Evolutionary conservation across 345 rosid species (phyloP), one percentile per base, ranked within the genome.

Genomic region (Laguncularia racemosa): DNA sequence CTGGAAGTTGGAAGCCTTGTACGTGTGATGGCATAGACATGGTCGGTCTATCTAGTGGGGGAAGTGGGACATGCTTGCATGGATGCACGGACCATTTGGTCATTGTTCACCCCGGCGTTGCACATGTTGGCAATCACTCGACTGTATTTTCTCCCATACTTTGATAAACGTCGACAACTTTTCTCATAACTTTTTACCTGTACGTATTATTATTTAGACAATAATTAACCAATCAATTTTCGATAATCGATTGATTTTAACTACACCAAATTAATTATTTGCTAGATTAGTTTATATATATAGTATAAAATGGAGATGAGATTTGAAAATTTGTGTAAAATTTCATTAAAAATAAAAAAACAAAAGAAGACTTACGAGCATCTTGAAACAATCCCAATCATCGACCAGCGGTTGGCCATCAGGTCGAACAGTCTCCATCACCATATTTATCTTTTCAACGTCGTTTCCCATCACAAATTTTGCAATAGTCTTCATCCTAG

Each of bases 371-470:
- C 56, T 60, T 52, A 71, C 84, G 19, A 74, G 57, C 47, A 46
- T 43, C 54, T 77, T 80, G 33, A 76, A 62, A 74, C 85, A 74
- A 58, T 77, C 68, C 85, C 85, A 76, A 18, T 80, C 77, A 33
- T 76, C 76, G 1, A 74, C 85, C 38, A 80, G 65, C 45, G 78
- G 76, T 4, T 64, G 63, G 2, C 72, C 72, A 0, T 63, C 52
- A 2, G 79, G 66, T 53, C 70, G 61, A 20, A 68, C 59, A 15
- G 11, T 45, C 6, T 55, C 52, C 44, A 71, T 18, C 44, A 68
- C 3, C 4, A 38, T 18, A 14, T 63, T 33, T 28, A 14, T 23
- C 43, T 55, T 14, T 53, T 60, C 16, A 33, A 33, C 7, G 40
- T 63, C 14, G 16, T 68, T 52, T 14, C 82, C 84, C 28, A 67